These are phyloP conservation scores for Carallia pectinifolia DNA, from an alignment of 345 rosid species.

Conservation along the genomic window DNA sequence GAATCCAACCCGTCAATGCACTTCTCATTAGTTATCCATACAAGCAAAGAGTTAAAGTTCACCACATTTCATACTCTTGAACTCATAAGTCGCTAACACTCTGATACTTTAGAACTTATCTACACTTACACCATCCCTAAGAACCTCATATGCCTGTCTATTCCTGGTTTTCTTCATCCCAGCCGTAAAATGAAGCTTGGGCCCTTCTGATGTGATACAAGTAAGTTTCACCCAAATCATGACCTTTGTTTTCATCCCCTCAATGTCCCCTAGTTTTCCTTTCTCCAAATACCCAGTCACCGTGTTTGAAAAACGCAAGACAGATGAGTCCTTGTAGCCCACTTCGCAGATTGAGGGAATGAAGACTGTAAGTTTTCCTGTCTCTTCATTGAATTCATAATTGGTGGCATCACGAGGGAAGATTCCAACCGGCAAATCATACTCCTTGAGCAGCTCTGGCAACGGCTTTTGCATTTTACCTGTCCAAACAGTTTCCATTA, in stretches of 20 bases:
- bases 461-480: slow-evolving; percentile 97
- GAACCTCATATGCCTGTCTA: slow-evolving; percentile 78
- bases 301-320: slow-evolving; percentile 59
- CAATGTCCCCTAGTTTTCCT: slow-evolving; percentile 79
- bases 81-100: background rate
- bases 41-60: slow-evolving; percentile 5
- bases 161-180: slow-evolving; percentile 81
- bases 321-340: slow-evolving; percentile 86
- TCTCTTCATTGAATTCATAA: slow-evolving; percentile 90
- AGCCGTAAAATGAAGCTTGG: slow-evolving; percentile 73
- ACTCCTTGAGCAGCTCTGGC: slow-evolving; percentile 78
- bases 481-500: slow-evolving; percentile 22
- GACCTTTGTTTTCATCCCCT: slow-evolving; percentile 88
- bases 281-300: slow-evolving; percentile 76
- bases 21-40: background rate
- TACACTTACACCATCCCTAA: slow-evolving; percentile 59
- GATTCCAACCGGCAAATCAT: slow-evolving; percentile 77
- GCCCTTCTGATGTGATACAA: slow-evolving; percentile 55
- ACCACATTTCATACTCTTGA: background rate
- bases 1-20: no score
- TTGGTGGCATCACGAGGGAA: slow-evolving; percentile 94
- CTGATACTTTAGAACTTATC: slow-evolving; percentile 60
- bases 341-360: slow-evolving; percentile 82
- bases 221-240: slow-evolving; percentile 89
- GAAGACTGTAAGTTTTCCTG: slow-evolving; percentile 63